Conservation (phyloP, 2,329 filamentous ascomycete genomes). For the Ophiostoma ulmi region DNA sequence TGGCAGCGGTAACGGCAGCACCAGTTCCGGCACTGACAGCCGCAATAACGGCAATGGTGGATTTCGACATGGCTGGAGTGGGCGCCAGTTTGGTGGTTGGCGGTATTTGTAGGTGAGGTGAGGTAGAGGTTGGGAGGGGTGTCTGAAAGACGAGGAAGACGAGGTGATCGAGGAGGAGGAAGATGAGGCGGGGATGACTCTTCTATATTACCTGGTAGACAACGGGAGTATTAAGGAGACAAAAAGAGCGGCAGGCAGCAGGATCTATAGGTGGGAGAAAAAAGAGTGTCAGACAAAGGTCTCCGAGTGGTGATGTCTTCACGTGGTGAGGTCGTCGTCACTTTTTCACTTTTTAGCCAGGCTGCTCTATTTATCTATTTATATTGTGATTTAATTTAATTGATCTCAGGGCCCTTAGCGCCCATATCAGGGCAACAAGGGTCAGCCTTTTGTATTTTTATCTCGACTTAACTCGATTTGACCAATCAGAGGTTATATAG, state of each 20-base stretch:
- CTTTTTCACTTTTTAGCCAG: slow-evolving; percentile 8
- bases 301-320: not conserved
- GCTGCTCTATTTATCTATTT: not conserved
- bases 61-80: slow-evolving; percentile 62
- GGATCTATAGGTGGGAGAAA: not conserved
- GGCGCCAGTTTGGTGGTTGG: not conserved
- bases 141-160: not conserved
- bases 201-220: not conserved
- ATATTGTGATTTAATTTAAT: slow-evolving; percentile 1
- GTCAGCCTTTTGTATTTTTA: slow-evolving; percentile 1
- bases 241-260: not conserved
- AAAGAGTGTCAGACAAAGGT: not conserved
- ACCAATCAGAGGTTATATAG: not conserved
- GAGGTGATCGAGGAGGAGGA: not conserved
- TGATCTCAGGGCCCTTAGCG: not conserved
- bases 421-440: not conserved
- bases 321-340: not conserved
- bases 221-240: not conserved
- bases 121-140: not conserved
- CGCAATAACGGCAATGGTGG: slow-evolving; percentile 69
- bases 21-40: slow-evolving; percentile 71
- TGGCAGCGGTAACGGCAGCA: slow-evolving; percentile 65
- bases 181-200: not conserved
- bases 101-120: not conserved
- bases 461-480: not conserved